Evolutionary conservation across 2,329 filamentous ascomycete genomes (phyloP).

Genomic region (Fusarium luffae): DNA sequence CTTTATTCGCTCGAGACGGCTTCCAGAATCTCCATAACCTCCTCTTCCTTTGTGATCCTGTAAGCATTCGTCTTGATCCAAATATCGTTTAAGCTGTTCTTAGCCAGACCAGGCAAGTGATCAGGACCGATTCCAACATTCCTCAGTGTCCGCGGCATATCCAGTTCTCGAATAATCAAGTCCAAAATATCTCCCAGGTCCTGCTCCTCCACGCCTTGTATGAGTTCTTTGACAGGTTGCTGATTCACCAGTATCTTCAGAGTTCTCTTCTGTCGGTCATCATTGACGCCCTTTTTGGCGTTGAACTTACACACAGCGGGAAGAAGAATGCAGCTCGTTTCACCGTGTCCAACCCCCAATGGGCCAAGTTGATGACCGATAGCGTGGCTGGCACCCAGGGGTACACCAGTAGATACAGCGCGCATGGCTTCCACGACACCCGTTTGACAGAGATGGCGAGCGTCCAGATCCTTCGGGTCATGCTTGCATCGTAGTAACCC

Average conservation of each 20-base stretch:
- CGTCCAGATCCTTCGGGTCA: neutral
- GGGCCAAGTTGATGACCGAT: slow-evolving; percentile 22
- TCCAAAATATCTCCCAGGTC: slow-evolving; percentile 8
- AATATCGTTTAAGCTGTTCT: slow-evolving; percentile 16
- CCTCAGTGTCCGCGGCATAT: slow-evolving; percentile 7
- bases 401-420: slow-evolving; percentile 12
- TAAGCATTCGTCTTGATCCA: slow-evolving; percentile 18
- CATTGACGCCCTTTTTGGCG: neutral
- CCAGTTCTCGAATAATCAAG: neutral
- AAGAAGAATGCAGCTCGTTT: slow-evolving; percentile 16
- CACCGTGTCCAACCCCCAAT: slow-evolving; percentile 12
- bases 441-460: slow-evolving; percentile 12
- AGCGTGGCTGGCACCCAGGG: slow-evolving; percentile 17
- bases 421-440: slow-evolving; percentile 9
- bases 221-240: neutral
- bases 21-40: slow-evolving; percentile 13
- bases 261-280: neutral
- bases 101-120: neutral
- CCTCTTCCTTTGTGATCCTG: neutral
- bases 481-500: slow-evolving; percentile 8
- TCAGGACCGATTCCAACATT: neutral
- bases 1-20: neutral
- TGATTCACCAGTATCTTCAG: neutral
- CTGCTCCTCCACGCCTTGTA: neutral
- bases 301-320: slow-evolving; percentile 23